Percentiles rank a stretch among this genome's conserved stretches.
These are phyloP conservation scores for Candida tropicalis DNA, from an alignment of 1,139 yeast species.

Conservation along the genomic window DNA sequence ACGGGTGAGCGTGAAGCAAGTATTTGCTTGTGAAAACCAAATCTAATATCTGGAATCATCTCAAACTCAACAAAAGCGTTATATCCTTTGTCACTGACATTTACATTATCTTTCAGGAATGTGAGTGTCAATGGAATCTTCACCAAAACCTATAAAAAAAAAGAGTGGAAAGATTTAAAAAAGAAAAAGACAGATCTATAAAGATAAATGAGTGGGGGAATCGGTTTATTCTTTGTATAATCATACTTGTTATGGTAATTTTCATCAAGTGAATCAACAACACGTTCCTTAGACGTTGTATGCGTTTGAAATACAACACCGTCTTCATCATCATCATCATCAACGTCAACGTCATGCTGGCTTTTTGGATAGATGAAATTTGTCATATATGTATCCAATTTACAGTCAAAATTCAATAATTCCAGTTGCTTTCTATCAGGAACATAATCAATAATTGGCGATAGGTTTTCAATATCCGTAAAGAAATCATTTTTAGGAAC, in stretches of 20 bases:
- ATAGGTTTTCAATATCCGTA: slow-evolving; percentile 52
- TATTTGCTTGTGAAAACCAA: slow-evolving; percentile 36
- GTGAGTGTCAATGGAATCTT: slow-evolving; percentile 14
- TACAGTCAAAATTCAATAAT: slow-evolving; percentile 26
- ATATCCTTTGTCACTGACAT: slow-evolving; percentile 20
- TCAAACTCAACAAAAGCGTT: slow-evolving; percentile 29
- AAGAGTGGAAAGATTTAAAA: too few species aligned
- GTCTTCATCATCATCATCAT: slow-evolving; percentile 21
- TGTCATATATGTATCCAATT: slow-evolving; percentile 23
- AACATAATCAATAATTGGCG: slow-evolving; percentile 39
- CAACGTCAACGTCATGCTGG: slow-evolving; percentile 14
- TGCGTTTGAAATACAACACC: too few species aligned
- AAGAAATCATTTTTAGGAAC: slow-evolving; percentile 46
- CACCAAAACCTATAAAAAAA: slow-evolving; percentile 20
- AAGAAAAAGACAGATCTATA: too few species aligned
- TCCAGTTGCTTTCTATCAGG: slow-evolving; percentile 39
- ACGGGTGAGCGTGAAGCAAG: slow-evolving; percentile 31
- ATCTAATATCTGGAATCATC: slow-evolving; percentile 19
- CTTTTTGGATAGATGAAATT: slow-evolving; percentile 30
- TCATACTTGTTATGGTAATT: slow-evolving; percentile 22
- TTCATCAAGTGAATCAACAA: slow-evolving; percentile 22
- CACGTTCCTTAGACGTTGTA: not conserved
- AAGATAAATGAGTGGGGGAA: slow-evolving; percentile 12
- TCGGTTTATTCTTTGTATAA: slow-evolving; percentile 1
- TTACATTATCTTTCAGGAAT: slow-evolving; percentile 9